phyloP scores from a whole-genome alignment of 108 stramenopile species.

The Schizochytrium sp. region DNA sequence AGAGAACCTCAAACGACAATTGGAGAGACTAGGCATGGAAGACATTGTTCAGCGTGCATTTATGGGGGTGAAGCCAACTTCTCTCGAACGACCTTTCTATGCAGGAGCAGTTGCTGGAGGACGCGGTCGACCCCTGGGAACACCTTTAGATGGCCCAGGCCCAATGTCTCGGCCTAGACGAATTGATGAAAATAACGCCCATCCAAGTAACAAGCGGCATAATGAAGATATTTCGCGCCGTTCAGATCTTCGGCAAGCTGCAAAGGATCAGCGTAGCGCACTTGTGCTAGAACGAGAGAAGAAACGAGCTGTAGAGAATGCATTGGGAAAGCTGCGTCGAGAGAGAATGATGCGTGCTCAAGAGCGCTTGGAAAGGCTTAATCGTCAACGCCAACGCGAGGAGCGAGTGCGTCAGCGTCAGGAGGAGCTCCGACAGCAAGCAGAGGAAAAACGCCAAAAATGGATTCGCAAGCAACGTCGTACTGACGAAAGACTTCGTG shows the following conservation, averaged over 20 bases:
- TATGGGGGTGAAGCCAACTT: background rate
- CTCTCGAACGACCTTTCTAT: too few species aligned
- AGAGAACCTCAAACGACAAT: background rate
- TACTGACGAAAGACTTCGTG: background rate
- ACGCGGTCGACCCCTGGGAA: too few species aligned
- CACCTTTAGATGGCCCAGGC: too few species aligned
- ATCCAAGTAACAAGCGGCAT: background rate
- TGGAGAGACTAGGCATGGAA: background rate
- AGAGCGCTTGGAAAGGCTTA: background rate
- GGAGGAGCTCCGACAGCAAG: background rate
- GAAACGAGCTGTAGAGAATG: constrained; percentile 66
- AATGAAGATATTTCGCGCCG: background rate
- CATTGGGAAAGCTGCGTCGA: constrained; percentile 66
- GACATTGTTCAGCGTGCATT: background rate
- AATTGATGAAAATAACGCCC: background rate
- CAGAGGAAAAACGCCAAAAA: background rate
- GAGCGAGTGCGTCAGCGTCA: background rate
- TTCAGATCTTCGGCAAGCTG: constrained; percentile 29
- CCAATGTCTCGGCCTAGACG: too few species aligned
- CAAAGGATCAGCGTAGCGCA: constrained; percentile 65
- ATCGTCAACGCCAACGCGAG: constrained; percentile 7
- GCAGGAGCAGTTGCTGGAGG: too few species aligned
- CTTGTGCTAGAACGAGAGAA: constrained; percentile 69
- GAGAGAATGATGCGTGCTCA: constrained; percentile 59
- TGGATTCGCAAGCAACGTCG: constrained; percentile 35